Evolutionary conservation across 108 stramenopile genomes (phyloP), one percentile per base, ranked within the genome.

Genomic region (Cyclotella choctawhatcheeana): DNA sequence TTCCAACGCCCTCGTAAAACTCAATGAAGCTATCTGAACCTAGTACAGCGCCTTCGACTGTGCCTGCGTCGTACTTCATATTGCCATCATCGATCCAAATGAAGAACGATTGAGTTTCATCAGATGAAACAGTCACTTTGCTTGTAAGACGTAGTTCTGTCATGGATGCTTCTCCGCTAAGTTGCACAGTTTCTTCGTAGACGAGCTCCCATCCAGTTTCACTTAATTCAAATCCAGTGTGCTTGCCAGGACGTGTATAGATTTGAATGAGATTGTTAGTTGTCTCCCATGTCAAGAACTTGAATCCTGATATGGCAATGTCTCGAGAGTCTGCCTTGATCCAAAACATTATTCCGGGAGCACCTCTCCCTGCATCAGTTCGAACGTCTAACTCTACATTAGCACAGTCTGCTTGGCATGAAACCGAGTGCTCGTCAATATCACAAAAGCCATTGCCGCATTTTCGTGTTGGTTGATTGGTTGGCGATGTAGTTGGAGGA

Each of bases 131-230:
- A 1, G 16, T 29, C 0, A 60, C 59, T 12, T 60, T 60, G 35
- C 40, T 60, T 2, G 37, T 3, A 16, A 60, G 22, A 22, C 2
- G 20, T 21, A 60, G 21, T 10, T 18, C 35, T 21, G 59, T 60
- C 17, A 60, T 12, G 1, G n/a, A 16, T 20, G n/a, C 22, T 21
- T 60, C 37, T 17, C 59, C 35, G 7, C 10, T 26, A 3, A 60
- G 18, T 12, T 60, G 5, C 7, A 60, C n/a, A 10, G n/a, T 60
- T 21, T 26, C 59, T 24, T 60, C 35, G 22, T 37, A 29, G 0
- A 40, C 59, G 20, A 60, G 59, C 27, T 60, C 59, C 59, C 59
- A 60, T 7, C 59, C 59, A 22, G 34, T 40, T 43, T 21, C 14
- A 24, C 22, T 35, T 0, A 37, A 10, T 40, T 60, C 59, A 21